phyloP scores from a whole-genome alignment of 352 stramenopile species.

The Pythium myriotylum region DNA sequence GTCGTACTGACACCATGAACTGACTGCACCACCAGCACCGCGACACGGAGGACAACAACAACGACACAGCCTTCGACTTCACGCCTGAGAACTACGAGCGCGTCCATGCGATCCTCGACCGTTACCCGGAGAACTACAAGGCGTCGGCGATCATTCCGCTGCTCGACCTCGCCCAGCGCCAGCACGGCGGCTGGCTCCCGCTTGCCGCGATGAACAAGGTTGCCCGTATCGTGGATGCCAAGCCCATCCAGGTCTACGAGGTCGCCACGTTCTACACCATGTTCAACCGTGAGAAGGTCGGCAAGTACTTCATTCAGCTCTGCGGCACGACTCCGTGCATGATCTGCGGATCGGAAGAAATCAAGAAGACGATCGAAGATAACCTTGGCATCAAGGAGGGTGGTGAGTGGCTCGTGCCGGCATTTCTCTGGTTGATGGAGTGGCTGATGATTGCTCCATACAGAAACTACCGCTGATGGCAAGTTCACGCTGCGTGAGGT shows the following conservation, averaged over 20 bases:
- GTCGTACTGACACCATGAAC: background rate
- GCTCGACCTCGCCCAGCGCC: constrained; percentile 95
- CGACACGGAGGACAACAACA: constrained; percentile 96
- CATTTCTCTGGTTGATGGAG: background rate
- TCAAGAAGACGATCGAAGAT: constrained; percentile 98
- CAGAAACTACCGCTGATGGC: constrained; percentile 80
- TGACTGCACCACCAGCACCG: constrained; percentile 80
- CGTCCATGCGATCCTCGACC: constrained; percentile 94
- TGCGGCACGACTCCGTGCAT: constrained; percentile 99
- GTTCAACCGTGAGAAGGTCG: constrained; percentile 97
- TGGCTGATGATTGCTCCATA: constrained; percentile 11
- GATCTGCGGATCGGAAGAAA: constrained; percentile 99
- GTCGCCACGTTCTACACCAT: constrained; percentile 99
- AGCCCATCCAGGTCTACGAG: constrained; percentile 98
- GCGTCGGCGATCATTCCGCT: constrained; percentile 98
- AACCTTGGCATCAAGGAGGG: constrained; percentile 98
- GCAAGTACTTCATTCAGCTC: constrained; percentile 96
- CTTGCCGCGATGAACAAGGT: constrained; percentile 99
- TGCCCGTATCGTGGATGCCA: constrained; percentile 96
- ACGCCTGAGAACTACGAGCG: constrained; percentile 97
- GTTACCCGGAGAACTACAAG: constrained; percentile 99
- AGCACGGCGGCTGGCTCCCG: constrained; percentile 98
- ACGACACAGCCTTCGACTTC: constrained; percentile 97
- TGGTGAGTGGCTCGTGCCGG: constrained; percentile 39
- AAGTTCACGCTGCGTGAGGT: constrained; percentile 97